phyloP scores from a whole-genome alignment of 495 filamentous ascomycete genomes.

The Aspergillus saccharolyticus region DNA sequence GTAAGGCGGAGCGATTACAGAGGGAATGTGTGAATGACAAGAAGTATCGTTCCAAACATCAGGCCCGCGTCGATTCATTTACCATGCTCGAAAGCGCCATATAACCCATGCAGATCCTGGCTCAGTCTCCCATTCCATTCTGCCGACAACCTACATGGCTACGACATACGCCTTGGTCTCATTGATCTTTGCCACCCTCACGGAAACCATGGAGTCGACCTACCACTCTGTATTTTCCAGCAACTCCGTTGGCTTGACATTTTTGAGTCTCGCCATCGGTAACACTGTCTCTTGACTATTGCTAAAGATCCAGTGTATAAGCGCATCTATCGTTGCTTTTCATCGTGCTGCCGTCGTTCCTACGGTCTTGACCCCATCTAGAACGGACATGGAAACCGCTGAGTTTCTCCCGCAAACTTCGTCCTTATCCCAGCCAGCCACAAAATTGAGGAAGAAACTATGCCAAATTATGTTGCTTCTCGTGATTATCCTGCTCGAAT shows the following conservation, averaged over 20 bases:
- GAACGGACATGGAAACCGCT: conserved; percentile 12
- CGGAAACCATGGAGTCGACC: conserved; percentile 1
- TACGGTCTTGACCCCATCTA: conserved; percentile 10
- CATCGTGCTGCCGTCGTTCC: conserved; percentile 11
- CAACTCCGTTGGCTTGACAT: background rate
- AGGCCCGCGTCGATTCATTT: no score
- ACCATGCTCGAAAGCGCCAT: background rate
- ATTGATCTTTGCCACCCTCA: background rate
- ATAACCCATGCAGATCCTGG: background rate
- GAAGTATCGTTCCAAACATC: background rate
- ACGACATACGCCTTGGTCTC: background rate
- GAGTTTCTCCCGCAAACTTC: conserved; percentile 14
- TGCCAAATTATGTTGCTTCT: conserved; percentile 5
- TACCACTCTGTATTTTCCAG: background rate
- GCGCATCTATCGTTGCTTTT: background rate
- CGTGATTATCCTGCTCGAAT: conserved; percentile 5
- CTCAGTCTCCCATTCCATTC: conserved; percentile 1
- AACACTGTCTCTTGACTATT: background rate
- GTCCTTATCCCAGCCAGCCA: conserved; percentile 11
- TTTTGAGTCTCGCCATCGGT: background rate
- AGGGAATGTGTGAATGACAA: background rate
- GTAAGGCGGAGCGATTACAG: background rate
- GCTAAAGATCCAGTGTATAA: no score
- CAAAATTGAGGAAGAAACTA: conserved; percentile 15
- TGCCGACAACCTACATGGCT: background rate